Conservation (phyloP, 306 rosid species). For the Gynostemma pentaphyllum region DNA sequence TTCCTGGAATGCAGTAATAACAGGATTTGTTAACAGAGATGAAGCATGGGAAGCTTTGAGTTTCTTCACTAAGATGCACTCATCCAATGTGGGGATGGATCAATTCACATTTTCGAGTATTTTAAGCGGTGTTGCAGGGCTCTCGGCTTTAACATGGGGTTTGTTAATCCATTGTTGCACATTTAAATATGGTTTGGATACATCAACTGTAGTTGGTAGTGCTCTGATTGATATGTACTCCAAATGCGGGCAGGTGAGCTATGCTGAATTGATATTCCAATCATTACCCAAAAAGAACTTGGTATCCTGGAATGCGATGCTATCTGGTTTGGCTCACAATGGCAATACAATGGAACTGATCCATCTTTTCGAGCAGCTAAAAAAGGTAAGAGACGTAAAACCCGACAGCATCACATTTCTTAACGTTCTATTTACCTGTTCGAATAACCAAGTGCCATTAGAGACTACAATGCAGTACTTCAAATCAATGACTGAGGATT, state of each 20-base stretch:
- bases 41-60: conserved; percentile 40
- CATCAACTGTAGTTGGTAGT: conserved; percentile 49
- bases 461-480: conserved; percentile 28
- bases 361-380: conserved; percentile 33
- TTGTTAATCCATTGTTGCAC: conserved; percentile 45
- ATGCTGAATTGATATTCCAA: conserved; percentile 41
- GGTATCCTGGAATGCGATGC: conserved; percentile 60
- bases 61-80: conserved; percentile 47
- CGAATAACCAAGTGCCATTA: conserved; percentile 30
- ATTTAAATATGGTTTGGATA: conserved; percentile 34
- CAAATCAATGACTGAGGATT: conserved; percentile 33
- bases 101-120: conserved; percentile 57
- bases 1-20: conserved; percentile 64
- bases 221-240: conserved; percentile 67
- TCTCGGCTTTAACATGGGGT: conserved; percentile 58
- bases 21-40: conserved; percentile 54
- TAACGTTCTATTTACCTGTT: conserved; percentile 41
- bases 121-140: conserved; percentile 46
- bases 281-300: conserved; percentile 36
- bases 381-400: conserved; percentile 24
- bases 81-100: conserved; percentile 30
- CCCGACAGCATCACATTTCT: conserved; percentile 69
- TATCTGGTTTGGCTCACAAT: conserved; percentile 49
- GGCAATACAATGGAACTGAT: conserved; percentile 33
- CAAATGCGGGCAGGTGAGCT: conserved; percentile 44